Evolutionary conservation across 306 rosid species (phyloP).

Genomic region (Prunus campanulata): DNA sequence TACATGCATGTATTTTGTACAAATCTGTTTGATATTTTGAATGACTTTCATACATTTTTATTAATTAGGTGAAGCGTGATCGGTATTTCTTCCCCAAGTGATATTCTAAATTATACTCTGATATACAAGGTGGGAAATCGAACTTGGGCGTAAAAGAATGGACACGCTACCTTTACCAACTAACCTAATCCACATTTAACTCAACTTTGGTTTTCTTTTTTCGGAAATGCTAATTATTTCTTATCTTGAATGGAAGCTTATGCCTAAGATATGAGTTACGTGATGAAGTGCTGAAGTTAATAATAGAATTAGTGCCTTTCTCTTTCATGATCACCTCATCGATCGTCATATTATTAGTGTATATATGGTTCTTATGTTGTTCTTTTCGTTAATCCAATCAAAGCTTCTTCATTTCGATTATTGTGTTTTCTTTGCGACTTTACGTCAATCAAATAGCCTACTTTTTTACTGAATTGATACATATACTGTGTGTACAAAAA

Average conservation of each 20-base stretch:
- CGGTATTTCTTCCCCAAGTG: too few relatives aligned
- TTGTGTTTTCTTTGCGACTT: not conserved
- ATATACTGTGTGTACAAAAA: too few relatives aligned
- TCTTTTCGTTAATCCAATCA: not conserved
- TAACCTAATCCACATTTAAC: too few relatives aligned
- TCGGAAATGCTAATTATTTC: too few relatives aligned
- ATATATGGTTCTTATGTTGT: not conserved
- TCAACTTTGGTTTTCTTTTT: too few relatives aligned
- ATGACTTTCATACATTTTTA: too few relatives aligned
- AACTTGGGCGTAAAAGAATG: too few relatives aligned
- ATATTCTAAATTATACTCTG: too few relatives aligned
- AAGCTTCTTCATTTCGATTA: not conserved
- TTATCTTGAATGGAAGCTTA: not conserved
- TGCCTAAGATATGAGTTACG: not conserved
- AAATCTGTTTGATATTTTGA: too few relatives aligned
- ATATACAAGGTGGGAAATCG: too few relatives aligned
- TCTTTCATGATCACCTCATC: not conserved
- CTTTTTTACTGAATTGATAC: not conserved
- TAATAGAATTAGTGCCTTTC: not conserved
- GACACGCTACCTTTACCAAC: too few relatives aligned
- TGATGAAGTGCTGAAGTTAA: not conserved
- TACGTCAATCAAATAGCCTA: not conserved
- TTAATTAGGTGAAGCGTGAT: too few relatives aligned
- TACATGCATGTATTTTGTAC: not conserved
- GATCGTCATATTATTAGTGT: not conserved